Percentiles rank a stretch among this genome's conserved stretches.
phyloP scores from a whole-genome alignment of 768 basidiomycete species.

The Multifurca ochricompacta region DNA sequence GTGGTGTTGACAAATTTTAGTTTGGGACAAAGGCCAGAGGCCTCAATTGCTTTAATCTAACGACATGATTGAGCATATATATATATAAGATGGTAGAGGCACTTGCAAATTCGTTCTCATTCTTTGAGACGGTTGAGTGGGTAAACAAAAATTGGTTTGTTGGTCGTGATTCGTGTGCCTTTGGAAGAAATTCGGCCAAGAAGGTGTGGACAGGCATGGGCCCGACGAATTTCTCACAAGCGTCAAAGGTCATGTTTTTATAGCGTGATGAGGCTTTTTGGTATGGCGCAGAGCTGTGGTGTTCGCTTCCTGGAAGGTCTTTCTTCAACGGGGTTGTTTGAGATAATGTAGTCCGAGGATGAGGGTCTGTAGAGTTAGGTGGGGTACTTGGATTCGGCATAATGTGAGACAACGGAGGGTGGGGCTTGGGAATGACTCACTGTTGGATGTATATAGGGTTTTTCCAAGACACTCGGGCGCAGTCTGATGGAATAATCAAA shows the following conservation, averaged over 20 bases:
- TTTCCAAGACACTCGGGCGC: too few species aligned
- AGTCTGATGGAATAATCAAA: too few species aligned
- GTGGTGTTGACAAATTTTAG: not conserved
- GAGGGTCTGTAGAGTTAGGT: not conserved
- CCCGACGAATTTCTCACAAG: constrained; percentile 2
- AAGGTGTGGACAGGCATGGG: not conserved
- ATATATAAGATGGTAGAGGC: not conserved
- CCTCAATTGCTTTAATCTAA: not conserved
- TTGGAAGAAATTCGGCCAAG: not conserved
- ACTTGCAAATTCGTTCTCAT: not conserved
- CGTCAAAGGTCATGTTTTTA: not conserved
- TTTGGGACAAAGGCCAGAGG: not conserved
- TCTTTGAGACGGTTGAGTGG: not conserved
- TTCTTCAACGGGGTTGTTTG: not conserved
- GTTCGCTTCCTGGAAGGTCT: not conserved
- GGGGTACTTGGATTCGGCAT: not conserved
- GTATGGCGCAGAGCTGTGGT: not conserved
- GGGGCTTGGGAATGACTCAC: not conserved
- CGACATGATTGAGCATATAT: not conserved
- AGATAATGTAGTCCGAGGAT: not conserved
- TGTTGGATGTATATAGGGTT: too few species aligned
- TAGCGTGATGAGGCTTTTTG: not conserved
- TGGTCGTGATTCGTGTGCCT: not conserved
- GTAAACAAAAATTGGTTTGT: not conserved
- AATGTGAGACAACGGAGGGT: not conserved